phyloP scores from a whole-genome alignment of 306 rosid species.

The Crotalaria pallida region DNA sequence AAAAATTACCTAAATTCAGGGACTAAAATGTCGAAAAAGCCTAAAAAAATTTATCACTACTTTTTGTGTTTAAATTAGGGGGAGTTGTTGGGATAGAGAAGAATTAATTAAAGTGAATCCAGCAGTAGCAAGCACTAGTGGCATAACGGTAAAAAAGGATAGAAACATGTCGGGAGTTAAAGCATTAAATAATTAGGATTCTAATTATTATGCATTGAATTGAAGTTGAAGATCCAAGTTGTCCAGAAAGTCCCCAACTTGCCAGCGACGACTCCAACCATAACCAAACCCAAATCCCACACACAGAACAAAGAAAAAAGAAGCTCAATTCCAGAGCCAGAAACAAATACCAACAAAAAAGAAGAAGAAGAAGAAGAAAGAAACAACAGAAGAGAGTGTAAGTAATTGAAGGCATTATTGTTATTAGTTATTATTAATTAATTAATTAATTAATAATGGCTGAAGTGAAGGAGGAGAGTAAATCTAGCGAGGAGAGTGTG shows the following conservation, averaged over 20 bases:
- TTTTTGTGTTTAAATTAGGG: too few species aligned
- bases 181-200: conserved; percentile 17
- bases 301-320: neutral
- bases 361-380: neutral
- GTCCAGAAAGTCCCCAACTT: conserved; percentile 18
- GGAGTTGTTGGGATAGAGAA: neutral
- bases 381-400: neutral
- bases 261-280: conserved; percentile 21
- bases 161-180: neutral
- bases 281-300: conserved; percentile 20
- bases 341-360: neutral
- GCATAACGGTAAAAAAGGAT: conserved; percentile 10
- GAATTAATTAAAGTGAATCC: neutral
- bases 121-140: conserved; percentile 16
- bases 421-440: too few species aligned
- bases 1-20: too few species aligned
- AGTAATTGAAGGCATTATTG: conserved; percentile 19
- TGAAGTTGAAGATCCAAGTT: conserved; percentile 38
- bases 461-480: conserved; percentile 77
- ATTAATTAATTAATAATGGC: conserved; percentile 46
- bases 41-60: too few species aligned
- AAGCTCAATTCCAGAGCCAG: neutral
- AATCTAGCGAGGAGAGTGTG: conserved; percentile 80
- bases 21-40: too few species aligned
- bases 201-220: conserved; percentile 6